Evolutionary conservation across 257 asterid species (phyloP).

Genomic region (Salvia rosmarinus): DNA sequence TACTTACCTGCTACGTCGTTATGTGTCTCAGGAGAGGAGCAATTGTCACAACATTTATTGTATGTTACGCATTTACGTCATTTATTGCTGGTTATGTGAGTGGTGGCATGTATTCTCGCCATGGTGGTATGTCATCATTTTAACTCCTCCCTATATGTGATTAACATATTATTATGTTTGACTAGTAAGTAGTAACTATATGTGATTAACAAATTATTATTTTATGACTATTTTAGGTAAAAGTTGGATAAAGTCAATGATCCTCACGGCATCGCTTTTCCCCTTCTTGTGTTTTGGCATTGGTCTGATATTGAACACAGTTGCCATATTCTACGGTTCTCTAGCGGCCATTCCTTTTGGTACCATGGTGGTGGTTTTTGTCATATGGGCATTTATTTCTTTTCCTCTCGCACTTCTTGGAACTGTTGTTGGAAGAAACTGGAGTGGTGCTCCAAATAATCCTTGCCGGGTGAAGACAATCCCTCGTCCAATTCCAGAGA

Average conservation of each 20-base stretch:
- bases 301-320: constrained; percentile 67
- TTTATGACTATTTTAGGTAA: constrained; percentile 56
- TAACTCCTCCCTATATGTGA: constrained; percentile 11
- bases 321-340: constrained; percentile 84
- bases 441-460: constrained; percentile 81
- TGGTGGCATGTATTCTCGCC: constrained; percentile 83
- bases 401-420: constrained; percentile 91
- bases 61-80: constrained; percentile 85
- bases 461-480: constrained; percentile 91
- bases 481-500: constrained; percentile 88
- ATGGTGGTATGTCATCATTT: constrained; percentile 64
- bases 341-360: constrained; percentile 90
- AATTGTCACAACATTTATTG: constrained; percentile 73
- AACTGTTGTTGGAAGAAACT: constrained; percentile 80
- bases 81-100: constrained; percentile 87
- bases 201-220: constrained; percentile 23
- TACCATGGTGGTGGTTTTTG: constrained; percentile 73
- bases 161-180: constrained; percentile 21
- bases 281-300: constrained; percentile 81
- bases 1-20: constrained; percentile 30
- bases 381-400: constrained; percentile 83
- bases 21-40: constrained; percentile 83
- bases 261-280: constrained; percentile 83
- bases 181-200: background rate
- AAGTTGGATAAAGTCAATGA: constrained; percentile 80